Evolutionary conservation across 805 yeast genomes (phyloP), one percentile per base, ranked within the genome.

Genomic region (Kuraishia capsulata): DNA sequence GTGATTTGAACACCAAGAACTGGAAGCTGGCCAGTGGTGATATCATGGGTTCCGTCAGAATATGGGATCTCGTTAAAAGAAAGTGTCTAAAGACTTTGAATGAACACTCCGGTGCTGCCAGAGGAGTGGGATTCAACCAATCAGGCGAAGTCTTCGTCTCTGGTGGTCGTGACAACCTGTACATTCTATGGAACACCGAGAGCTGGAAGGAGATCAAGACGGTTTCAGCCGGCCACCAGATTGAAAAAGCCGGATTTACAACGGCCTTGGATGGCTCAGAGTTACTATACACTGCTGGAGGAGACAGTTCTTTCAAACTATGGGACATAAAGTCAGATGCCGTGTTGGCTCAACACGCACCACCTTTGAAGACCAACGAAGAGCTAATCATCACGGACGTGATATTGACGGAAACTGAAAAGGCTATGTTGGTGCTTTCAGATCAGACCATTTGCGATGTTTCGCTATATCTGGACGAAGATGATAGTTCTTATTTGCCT

Each of bases 151-250:
- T 64, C 23, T 67, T 92, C 39, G 57, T 88, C 21, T 76, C 83
- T 46, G 96, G 95, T 47, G 96, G 97, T 28, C 73, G 99, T 61
- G 98, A 92, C 57, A 81, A 81, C 50, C 68, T 89, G 30, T 73
- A 72, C 40, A 70, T 78, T 44, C 59, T 75, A 37, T 87, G 77
- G 67, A 70, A 68, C 50, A 60, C 74, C 5, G 67, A 62, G 37
- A 67, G 54, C 40, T 71, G 68, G 48, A 78, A 73, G 52, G 69
- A 81, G 33, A 50, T 70, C 14, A 77, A 74, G 42, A 82, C 95
- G 0, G 64, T 86, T 20, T 83, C 95, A 0, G 76, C 80, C 3
- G 67, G 73, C 39, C 89, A 85, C 49, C 83, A 77, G 47, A 73
- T 84, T 11, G 92, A 84, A 53, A 67, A 76, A 21, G 67, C 81